These are phyloP conservation scores for Eurotiales sp. DNA, from an alignment of 2,329 filamentous ascomycete species.

Conservation along the genomic window DNA sequence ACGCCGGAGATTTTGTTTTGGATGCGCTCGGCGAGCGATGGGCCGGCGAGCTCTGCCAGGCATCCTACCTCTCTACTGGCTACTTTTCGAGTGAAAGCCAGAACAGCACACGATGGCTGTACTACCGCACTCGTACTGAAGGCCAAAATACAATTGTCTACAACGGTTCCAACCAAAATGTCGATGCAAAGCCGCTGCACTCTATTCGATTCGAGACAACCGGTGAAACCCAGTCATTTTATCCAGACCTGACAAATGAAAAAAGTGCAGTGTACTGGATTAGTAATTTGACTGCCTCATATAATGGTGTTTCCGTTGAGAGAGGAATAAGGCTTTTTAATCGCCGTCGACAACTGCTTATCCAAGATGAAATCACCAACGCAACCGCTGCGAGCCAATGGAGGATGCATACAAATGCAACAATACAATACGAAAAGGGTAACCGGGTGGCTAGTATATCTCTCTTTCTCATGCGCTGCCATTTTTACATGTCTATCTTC, in stretches of 20 bases:
- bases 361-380: conserved; percentile 1
- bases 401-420: conserved; percentile 7
- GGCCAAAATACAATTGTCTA: conserved; percentile 2
- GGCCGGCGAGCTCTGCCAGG: conserved; percentile 4
- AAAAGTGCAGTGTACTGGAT: conserved; percentile 1
- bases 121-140: conserved; percentile 2
- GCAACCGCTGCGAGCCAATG: neutral
- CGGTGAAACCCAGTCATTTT: neutral
- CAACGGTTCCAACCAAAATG: neutral
- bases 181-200: neutral
- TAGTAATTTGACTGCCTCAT: neutral
- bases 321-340: neutral
- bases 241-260: neutral
- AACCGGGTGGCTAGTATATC: too few species aligned
- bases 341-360: neutral
- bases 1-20: conserved; percentile 2
- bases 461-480: too few species aligned
- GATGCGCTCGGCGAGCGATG: conserved; percentile 5
- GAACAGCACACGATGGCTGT: neutral
- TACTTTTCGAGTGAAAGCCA: conserved; percentile 1
- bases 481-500: neutral
- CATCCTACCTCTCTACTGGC: neutral
- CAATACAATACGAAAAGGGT: neutral
- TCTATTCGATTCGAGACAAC: neutral
- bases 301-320: neutral